Percentiles rank a stretch among this genome's conserved stretches.
Conservation (phyloP, 768 basidiomycete genomes). For the Leccinellum albellum region DNA sequence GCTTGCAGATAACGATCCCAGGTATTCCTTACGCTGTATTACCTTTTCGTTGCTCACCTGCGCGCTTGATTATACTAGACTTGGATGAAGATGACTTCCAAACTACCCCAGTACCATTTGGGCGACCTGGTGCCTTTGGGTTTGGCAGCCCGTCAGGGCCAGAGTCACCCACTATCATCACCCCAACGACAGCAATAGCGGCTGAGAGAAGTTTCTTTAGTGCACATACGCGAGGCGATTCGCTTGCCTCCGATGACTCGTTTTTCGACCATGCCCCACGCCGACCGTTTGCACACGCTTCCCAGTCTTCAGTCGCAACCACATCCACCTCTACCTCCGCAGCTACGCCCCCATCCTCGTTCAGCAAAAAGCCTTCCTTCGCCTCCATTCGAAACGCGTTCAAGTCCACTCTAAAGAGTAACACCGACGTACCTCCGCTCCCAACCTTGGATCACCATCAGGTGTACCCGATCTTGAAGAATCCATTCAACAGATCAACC, state of each 20-base stretch:
- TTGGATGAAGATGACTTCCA: conserved; percentile 73
- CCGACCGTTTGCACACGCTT: conserved; percentile 63
- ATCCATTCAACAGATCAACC: conserved; percentile 78
- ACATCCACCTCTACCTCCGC: conserved; percentile 30
- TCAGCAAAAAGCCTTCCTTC: conserved; percentile 79
- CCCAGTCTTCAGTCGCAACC: conserved; percentile 67
- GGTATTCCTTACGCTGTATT: conserved; percentile 26
- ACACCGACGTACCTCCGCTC: conserved; percentile 67
- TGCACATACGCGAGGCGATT: conserved; percentile 69
- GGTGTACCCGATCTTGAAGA: conserved; percentile 68
- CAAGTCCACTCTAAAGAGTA: conserved; percentile 55
- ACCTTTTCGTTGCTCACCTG: background rate
- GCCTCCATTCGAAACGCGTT: conserved; percentile 86
- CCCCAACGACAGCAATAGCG: conserved; percentile 41
- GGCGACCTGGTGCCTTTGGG: conserved; percentile 52
- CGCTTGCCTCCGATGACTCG: conserved; percentile 75
- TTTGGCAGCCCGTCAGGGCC: conserved; percentile 48
- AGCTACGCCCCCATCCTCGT: conserved; percentile 37
- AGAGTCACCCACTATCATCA: conserved; percentile 63
- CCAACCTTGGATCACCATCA: conserved; percentile 62
- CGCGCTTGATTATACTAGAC: conserved; percentile 48
- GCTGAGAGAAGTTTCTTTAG: conserved; percentile 59
- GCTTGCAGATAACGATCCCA: conserved; percentile 47
- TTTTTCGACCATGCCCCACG: conserved; percentile 55
- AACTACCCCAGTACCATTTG: conserved; percentile 65